Conservation (phyloP, 23 red algal genomes). For the Cyanidioschyzon merolae region DNA sequence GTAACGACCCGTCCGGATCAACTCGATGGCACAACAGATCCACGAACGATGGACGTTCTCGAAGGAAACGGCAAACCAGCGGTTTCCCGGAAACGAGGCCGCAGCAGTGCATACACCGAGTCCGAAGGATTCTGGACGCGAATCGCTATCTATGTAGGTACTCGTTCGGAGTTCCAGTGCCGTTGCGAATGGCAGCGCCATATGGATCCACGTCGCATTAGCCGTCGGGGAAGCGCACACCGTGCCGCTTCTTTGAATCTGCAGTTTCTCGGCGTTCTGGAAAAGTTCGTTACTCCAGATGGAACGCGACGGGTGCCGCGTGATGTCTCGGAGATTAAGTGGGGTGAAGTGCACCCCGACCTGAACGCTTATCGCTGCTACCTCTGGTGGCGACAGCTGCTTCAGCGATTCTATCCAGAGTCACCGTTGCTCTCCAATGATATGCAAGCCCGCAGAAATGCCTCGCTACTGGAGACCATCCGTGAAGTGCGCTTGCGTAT, state of each 20-base stretch:
- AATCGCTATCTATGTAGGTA: background rate
- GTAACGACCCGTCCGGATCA: background rate
- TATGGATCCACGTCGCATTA: slow-evolving; percentile 4
- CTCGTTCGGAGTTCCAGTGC: slow-evolving; percentile 15
- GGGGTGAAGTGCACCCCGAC: slow-evolving; percentile 6
- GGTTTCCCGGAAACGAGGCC: background rate
- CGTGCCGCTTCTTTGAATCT: background rate
- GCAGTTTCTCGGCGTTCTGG: slow-evolving; percentile 12
- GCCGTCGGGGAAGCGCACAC: background rate
- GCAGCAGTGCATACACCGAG: background rate
- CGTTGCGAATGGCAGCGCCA: slow-evolving; percentile 12
- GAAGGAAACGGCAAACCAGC: background rate
- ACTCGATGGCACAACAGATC: background rate
- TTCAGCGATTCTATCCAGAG: background rate
- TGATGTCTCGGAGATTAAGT: background rate
- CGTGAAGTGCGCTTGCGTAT: background rate
- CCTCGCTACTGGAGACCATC: background rate
- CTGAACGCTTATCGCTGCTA: slow-evolving; percentile 8
- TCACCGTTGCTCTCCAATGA: background rate
- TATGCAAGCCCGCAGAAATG: background rate
- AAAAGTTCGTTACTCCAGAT: background rate
- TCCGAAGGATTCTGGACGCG: slow-evolving; percentile 1
- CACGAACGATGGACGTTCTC: background rate
- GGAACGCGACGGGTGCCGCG: background rate
- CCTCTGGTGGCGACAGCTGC: background rate